phyloP scores from a whole-genome alignment of 2,329 filamentous ascomycete genomes.

The Fusarium humuli region DNA sequence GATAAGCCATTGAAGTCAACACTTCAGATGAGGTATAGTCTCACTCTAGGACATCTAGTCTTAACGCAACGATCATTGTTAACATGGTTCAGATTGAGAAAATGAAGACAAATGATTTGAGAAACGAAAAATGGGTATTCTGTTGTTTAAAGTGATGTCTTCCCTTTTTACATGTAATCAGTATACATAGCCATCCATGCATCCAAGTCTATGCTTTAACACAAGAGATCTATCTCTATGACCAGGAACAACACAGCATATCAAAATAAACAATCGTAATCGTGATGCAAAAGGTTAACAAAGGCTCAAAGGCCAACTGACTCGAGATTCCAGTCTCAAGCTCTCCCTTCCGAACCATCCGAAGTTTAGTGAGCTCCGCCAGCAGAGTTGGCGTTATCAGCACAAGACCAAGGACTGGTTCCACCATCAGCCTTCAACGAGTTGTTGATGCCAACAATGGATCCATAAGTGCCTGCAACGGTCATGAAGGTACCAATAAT shows the following conservation, averaged over 20 bases:
- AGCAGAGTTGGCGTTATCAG: conserved; percentile 55
- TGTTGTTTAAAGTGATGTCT: not conserved
- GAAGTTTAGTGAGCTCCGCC: conserved; percentile 9
- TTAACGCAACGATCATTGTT: not conserved
- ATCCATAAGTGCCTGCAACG: conserved; percentile 59
- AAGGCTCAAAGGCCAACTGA: not conserved
- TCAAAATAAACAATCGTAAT: not conserved
- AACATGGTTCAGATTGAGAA: not conserved
- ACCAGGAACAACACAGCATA: not conserved
- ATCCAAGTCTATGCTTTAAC: not conserved
- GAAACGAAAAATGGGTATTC: not conserved
- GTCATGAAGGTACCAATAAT: conserved; percentile 52
- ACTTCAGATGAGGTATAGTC: no score
- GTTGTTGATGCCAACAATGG: conserved; percentile 51
- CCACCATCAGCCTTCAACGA: conserved; percentile 52
- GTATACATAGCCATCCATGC: not conserved
- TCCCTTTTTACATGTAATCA: not conserved
- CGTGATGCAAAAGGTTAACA: no score
- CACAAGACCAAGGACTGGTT: conserved; percentile 56
- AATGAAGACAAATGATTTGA: not conserved
- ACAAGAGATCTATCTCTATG: not conserved
- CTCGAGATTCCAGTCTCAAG: not conserved
- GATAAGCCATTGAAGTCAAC: not conserved
- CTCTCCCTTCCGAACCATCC: not conserved
- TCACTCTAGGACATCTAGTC: not conserved